Evolutionary conservation across 306 rosid species (phyloP).

Genomic region (Astragalus membranaceus): DNA sequence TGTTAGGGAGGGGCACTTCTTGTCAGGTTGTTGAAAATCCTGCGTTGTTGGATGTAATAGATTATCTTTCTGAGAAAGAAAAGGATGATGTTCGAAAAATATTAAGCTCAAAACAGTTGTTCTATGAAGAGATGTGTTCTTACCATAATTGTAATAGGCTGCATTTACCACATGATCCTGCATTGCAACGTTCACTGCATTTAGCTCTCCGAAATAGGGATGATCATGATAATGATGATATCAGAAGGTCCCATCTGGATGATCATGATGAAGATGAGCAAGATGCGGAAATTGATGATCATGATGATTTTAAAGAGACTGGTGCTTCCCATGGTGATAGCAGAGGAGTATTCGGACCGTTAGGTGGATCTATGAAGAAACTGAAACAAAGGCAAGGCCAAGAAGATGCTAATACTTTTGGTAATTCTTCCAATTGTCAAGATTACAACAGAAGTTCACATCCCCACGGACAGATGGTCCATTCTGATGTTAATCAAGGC

Average conservation of each 20-base stretch:
- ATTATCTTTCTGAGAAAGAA: slow-evolving; percentile 61
- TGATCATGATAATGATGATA: slow-evolving; percentile 66
- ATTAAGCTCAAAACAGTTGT: slow-evolving; percentile 83
- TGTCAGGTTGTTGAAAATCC: slow-evolving; percentile 92
- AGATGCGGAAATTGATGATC: slow-evolving; percentile 57
- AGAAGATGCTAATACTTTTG: slow-evolving; percentile 38
- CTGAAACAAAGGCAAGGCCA: slow-evolving; percentile 43
- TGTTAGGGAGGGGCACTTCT: slow-evolving; percentile 91
- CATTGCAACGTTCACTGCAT: slow-evolving; percentile 75
- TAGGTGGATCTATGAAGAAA: slow-evolving; percentile 57
- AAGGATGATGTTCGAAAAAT: slow-evolving; percentile 88
- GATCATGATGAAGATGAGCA: slow-evolving; percentile 71
- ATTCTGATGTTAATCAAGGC: slow-evolving; percentile 45
- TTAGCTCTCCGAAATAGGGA: slow-evolving; percentile 72
- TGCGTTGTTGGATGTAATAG: slow-evolving; percentile 53
- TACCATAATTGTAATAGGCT: slow-evolving; percentile 77
- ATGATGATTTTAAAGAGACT: slow-evolving; percentile 54
- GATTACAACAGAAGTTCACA: slow-evolving; percentile 42
- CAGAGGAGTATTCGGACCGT: slow-evolving; percentile 34
- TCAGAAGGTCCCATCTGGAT: slow-evolving; percentile 49
- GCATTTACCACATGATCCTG: slow-evolving; percentile 89
- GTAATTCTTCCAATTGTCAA: slow-evolving; percentile 41
- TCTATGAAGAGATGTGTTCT: slow-evolving; percentile 96
- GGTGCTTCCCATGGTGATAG: slow-evolving; percentile 44
- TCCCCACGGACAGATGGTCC: slow-evolving; percentile 37